Conservation (phyloP, 2,329 filamentous ascomycete genomes). For the Pleoardoris graminearum region DNA sequence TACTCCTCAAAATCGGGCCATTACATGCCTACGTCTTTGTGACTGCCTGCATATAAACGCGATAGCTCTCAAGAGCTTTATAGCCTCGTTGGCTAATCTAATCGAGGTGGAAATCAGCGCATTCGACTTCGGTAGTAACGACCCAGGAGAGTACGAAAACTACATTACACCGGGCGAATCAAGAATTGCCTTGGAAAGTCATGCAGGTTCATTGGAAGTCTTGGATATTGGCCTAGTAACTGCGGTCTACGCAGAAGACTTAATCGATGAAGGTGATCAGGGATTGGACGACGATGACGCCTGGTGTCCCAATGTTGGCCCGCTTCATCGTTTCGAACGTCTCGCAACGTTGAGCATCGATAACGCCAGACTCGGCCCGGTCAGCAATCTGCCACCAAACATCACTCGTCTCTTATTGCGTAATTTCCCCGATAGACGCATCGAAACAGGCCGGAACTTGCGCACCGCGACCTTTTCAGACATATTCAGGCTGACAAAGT, state of each 20-base stretch:
- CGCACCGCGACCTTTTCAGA: too few relatives aligned
- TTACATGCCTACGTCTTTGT: too few relatives aligned
- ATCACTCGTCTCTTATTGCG: neutral
- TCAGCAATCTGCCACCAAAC: neutral
- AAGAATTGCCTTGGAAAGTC: neutral
- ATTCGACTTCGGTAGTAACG: too few relatives aligned
- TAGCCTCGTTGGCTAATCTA: too few relatives aligned
- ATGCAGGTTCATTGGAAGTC: neutral
- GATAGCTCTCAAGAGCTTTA: too few relatives aligned
- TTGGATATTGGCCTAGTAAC: neutral
- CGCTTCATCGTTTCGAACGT: neutral
- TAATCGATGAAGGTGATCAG: neutral
- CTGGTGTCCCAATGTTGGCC: too few relatives aligned
- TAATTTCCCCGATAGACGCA: neutral
- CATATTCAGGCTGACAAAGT: too few relatives aligned
- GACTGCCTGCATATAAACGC: too few relatives aligned
- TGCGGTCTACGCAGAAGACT: neutral
- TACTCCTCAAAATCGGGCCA: too few relatives aligned
- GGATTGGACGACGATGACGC: too few relatives aligned
- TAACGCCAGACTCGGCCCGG: neutral
- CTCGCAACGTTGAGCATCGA: neutral
- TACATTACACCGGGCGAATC: neutral
- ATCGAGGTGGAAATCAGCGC: too few relatives aligned
- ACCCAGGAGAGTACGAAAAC: neutral
- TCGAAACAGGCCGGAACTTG: too few relatives aligned